Evolutionary conservation across 495 filamentous ascomycete species (phyloP).

Genomic region (Aspergillus indologenus): DNA sequence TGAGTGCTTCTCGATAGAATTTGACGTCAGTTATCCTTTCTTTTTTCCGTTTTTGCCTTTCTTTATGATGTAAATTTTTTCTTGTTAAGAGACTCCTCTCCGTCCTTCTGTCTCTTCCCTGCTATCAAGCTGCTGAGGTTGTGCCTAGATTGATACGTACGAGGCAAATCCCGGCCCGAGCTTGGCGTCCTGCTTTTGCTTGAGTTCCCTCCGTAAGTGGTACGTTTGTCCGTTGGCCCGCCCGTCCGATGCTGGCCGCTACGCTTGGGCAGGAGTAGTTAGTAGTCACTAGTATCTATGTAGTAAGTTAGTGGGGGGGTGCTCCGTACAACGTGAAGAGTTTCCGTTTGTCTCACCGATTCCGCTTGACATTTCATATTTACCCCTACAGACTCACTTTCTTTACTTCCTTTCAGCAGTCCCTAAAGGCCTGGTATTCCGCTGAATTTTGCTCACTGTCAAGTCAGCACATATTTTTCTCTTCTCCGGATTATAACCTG

Average conservation of each 20-base stretch:
- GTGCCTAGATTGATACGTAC: slow-evolving; percentile 8
- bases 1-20: not conserved
- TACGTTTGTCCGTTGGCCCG: slow-evolving; percentile 8
- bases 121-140: slow-evolving; percentile 15
- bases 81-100: slow-evolving; percentile 2
- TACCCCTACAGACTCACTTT: not conserved
- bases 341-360: slow-evolving; percentile 5
- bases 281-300: too few species aligned
- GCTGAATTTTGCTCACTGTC: not conserved
- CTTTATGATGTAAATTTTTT: not conserved
- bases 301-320: not conserved
- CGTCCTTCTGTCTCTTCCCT: slow-evolving; percentile 27
- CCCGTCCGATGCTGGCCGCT: slow-evolving; percentile 8
- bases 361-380: not conserved
- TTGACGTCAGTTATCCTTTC: not conserved
- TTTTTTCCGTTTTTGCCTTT: not conserved
- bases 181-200: slow-evolving; percentile 25
- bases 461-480: not conserved
- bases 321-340: not conserved
- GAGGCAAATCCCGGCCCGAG: slow-evolving; percentile 22
- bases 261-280: not conserved
- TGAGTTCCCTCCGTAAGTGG: slow-evolving; percentile 9
- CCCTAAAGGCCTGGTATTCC: not conserved
- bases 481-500: not conserved
- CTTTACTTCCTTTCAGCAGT: not conserved